Conservation (phyloP, 306 rosid genomes). For the Urtica urens region DNA sequence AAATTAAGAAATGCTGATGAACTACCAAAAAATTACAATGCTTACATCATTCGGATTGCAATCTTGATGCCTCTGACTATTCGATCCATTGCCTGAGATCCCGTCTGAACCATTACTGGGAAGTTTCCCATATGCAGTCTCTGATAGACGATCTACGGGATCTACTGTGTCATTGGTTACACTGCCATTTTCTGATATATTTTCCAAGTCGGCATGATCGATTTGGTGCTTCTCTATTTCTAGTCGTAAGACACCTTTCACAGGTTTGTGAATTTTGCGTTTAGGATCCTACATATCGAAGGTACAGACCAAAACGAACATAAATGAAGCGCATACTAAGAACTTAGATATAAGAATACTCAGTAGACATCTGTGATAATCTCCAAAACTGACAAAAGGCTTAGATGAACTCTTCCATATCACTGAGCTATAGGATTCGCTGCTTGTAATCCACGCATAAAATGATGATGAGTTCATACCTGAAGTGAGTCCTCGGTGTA, state of each 20-base stretch:
- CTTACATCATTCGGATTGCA: constrained; percentile 68
- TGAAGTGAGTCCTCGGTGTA: constrained; percentile 95
- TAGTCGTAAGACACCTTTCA: constrained; percentile 80
- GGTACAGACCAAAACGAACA: constrained; percentile 9
- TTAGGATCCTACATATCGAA: constrained; percentile 70
- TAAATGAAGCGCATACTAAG: no score
- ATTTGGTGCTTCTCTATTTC: constrained; percentile 94
- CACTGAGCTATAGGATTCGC: no score
- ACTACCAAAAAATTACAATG: neutral
- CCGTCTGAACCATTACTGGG: constrained; percentile 66
- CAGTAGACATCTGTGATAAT: no score
- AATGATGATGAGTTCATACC: no score
- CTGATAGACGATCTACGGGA: constrained; percentile 48
- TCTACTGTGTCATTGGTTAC: constrained; percentile 70
- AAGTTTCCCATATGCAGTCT: constrained; percentile 51
- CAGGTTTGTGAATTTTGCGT: constrained; percentile 88
- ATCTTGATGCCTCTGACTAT: constrained; percentile 45
- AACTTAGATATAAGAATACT: no score
- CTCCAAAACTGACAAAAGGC: no score
- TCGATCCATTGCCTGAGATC: constrained; percentile 51
- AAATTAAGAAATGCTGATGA: neutral
- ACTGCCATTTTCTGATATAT: constrained; percentile 82
- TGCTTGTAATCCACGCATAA: no score
- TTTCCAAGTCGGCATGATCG: constrained; percentile 65
- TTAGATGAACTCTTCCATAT: no score